A percentile compares a stretch with the other conserved stretches of the same genome.
Conservation (phyloP, 768 basidiomycete genomes). For the Tulasnella sp. region DNA sequence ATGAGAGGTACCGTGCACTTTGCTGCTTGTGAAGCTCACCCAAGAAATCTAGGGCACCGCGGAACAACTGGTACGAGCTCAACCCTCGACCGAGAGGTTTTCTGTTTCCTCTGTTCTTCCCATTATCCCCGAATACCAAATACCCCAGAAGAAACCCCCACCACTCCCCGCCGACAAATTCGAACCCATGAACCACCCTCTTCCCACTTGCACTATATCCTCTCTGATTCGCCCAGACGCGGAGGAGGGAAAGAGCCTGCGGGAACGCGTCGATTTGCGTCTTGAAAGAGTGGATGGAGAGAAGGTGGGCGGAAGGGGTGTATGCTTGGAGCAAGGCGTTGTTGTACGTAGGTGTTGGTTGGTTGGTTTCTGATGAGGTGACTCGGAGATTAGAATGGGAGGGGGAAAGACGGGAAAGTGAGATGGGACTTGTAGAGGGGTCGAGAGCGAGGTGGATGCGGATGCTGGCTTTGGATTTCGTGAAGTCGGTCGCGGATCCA, state of each 20-base stretch:
- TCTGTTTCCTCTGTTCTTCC: constrained; percentile 31
- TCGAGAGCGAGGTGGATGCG: constrained; percentile 66
- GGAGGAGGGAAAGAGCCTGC: constrained; percentile 69
- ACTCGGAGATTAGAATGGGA: constrained; percentile 59
- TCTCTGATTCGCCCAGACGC: constrained; percentile 85
- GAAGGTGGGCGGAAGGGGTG: constrained; percentile 47
- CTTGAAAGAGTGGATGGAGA: constrained; percentile 46
- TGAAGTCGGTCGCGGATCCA: constrained; percentile 53
- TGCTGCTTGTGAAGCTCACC: constrained; percentile 41
- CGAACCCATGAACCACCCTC: constrained; percentile 16
- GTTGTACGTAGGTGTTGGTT: constrained; percentile 75
- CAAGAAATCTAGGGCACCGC: constrained; percentile 75
- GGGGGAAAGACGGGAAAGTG: constrained; percentile 62
- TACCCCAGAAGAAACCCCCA: constrained; percentile 59
- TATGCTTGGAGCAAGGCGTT: constrained; percentile 48
- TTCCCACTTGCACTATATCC: constrained; percentile 43
- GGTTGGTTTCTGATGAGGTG: constrained; percentile 29
- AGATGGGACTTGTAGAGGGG: constrained; percentile 47
- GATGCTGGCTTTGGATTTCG: constrained; percentile 61
- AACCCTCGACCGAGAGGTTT: constrained; percentile 68
- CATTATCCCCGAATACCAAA: constrained; percentile 43
- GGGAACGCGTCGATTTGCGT: constrained; percentile 50
- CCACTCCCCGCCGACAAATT: constrained; percentile 46
- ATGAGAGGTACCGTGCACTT: background rate
- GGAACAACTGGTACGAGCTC: constrained; percentile 85